Evolutionary conservation across 176 grass and related monocot species (phyloP).

Genomic region (Aegilops sharonensis): DNA sequence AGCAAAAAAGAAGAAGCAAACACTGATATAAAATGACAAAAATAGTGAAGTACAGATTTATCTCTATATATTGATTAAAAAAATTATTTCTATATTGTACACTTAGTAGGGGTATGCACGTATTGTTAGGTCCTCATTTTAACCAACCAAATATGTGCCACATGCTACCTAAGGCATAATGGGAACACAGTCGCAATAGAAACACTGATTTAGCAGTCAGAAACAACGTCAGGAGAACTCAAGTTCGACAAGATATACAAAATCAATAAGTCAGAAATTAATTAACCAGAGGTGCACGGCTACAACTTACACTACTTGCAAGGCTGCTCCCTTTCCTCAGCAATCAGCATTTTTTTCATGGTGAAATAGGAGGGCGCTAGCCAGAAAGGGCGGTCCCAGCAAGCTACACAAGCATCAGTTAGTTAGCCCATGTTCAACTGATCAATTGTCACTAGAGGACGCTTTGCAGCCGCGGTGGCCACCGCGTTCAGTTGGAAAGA

Average conservation of each 20-base stretch:
- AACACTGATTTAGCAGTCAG: not conserved
- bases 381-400: slow-evolving; percentile 7
- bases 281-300: not conserved
- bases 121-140: not conserved
- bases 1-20: no score
- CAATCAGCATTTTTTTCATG: slow-evolving; percentile 11
- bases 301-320: not conserved
- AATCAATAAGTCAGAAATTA: not conserved
- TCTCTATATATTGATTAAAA: no score
- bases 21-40: no score
- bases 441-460: slow-evolving; percentile 32
- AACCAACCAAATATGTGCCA: not conserved
- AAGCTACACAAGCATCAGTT: not conserved
- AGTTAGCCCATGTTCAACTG: slow-evolving; percentile 43
- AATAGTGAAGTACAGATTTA: no score
- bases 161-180: not conserved
- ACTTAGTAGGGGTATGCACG: no score
- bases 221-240: not conserved
- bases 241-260: not conserved
- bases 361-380: not conserved
- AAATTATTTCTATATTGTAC: no score
- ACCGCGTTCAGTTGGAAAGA: slow-evolving; percentile 76
- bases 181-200: not conserved
- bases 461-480: slow-evolving; percentile 53
- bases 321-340: not conserved